Evolutionary conservation across 495 filamentous ascomycete genomes (phyloP), one percentile per base, ranked within the genome.

Genomic region (Immersiella caudata): DNA sequence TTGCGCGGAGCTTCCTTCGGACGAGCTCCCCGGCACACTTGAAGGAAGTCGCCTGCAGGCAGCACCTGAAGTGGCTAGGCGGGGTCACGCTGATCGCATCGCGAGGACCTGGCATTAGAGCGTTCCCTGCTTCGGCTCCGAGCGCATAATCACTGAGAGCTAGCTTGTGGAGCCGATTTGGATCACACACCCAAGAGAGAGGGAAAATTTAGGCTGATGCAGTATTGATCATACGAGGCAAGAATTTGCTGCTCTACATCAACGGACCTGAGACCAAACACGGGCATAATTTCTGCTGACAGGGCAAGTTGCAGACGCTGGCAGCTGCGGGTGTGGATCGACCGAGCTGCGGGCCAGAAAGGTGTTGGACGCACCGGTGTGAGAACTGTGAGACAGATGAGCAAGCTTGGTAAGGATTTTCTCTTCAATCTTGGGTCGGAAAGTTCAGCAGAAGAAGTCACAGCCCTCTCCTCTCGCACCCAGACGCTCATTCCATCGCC

Each of bases 1-100:
- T 29, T 36, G 57, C 57, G 29, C 20, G 3, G 22, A 60, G 18
- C 25, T 22, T 22, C 12, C 21, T 57, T 57, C 29, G 20, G 14
- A 21, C n/a, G 57, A 36, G 22, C 26, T 36, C 16, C 22, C 26
- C 16, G 14, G 18, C 29, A 21, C 21, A 33, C 9, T 14, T 36
- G 20, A 60, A 22, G 57, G 20, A 25, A 21, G 26, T 25, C 5
- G 60, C 18, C 60, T 62, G 60, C 60, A 62, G 35, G 60, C 33
- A 21, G n/a, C 0, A 11, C 33, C n/a, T 46, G 60, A 62, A 49
- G 27, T 20, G 60, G 60, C 60, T 62, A 62, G 60, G n/a, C 35
- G 33, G 18, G 20, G 20, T 55, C 52, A 55, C 20, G 8, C 8
- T 26, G 52, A 55, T 26, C 24, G 52, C 52, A 55, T 55, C 52